Evolutionary conservation across 75 land plant species (phyloP).

Genomic region (Gnetum montanum): DNA sequence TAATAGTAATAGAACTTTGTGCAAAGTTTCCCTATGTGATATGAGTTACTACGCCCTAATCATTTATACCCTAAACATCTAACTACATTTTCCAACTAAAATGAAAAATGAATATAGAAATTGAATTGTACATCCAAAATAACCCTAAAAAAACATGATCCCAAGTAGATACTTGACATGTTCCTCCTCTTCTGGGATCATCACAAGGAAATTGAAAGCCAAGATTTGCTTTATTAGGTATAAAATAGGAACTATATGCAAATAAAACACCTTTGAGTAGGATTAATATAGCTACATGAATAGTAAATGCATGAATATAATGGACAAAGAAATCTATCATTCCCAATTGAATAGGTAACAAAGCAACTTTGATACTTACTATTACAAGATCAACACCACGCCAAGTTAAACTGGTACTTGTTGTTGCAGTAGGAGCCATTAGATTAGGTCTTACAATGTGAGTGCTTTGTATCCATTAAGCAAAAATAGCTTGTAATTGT

Average conservation of each 20-base stretch:
- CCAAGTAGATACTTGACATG: background rate
- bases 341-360: background rate
- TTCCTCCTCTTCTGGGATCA: background rate
- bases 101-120: too few relatives aligned
- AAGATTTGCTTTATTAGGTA: constrained; percentile 4
- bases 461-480: constrained; percentile 1
- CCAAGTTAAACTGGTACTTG: background rate
- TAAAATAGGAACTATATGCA: too few relatives aligned
- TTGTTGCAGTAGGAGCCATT: background rate
- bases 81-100: too few relatives aligned
- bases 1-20: background rate
- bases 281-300: too few relatives aligned
- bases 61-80: too few relatives aligned
- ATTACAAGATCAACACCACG: background rate
- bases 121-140: too few relatives aligned
- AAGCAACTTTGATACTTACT: background rate
- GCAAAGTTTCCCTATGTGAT: background rate
- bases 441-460: background rate
- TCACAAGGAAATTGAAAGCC: constrained; percentile 1
- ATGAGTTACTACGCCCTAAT: too few relatives aligned
- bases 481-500: constrained; percentile 4
- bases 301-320: constrained; percentile 4
- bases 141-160: constrained; percentile 3
- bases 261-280: too few relatives aligned
- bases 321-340: background rate